Evolutionary conservation across 768 basidiomycete genomes (phyloP), one percentile per base, ranked within the genome.

Genomic region (Phaffia tasmanica): DNA sequence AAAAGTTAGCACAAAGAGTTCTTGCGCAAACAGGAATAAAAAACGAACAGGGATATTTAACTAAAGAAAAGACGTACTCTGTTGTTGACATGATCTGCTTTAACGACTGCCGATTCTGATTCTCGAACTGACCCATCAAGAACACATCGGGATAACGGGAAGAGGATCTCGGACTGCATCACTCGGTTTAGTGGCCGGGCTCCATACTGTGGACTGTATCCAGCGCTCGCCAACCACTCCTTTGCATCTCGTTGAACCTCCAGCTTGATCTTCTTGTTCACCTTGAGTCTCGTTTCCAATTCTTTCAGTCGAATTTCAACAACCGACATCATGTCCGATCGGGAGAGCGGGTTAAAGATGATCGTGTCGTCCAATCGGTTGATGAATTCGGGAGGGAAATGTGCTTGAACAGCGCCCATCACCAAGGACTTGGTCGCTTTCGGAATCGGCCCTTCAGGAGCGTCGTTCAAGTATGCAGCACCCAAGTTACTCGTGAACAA

Each of bases 111-210:
- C 0, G 75, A 81, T 77, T 98, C 94, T 18, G 85, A 85, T 62
- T 97, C 91, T 51, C 84, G 80, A 61, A 97, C 79, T 53, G 84
- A 82, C 71, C 87, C 88, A 50, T 89, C 86, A 57, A 98, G 83
- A 53, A 98, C 81, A 80, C 87, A 81, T 64, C 86, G 79, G 19
- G 89, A 89, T 48, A 98, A 79, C 16, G 93, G 94, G 75, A 95
- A 93, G 72, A 98, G 81, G 47, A 99, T 81, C 72, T 97, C 90
- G 72, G 82, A 85, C 77, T 95, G 93, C 71, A 99, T 93, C 4
- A 88, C 83, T 46, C 92, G 83, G 74, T 89, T 89, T 70, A 97
- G 81, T 1, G 94, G 95, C 51, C 94, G 84, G 64, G 93, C 94
- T 70, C 94, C 92, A 73, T 94, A 95, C 23, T 78, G 0, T 89